Conservation (phyloP, 768 basidiomycete species). For the Panaeolus cyanescens region DNA sequence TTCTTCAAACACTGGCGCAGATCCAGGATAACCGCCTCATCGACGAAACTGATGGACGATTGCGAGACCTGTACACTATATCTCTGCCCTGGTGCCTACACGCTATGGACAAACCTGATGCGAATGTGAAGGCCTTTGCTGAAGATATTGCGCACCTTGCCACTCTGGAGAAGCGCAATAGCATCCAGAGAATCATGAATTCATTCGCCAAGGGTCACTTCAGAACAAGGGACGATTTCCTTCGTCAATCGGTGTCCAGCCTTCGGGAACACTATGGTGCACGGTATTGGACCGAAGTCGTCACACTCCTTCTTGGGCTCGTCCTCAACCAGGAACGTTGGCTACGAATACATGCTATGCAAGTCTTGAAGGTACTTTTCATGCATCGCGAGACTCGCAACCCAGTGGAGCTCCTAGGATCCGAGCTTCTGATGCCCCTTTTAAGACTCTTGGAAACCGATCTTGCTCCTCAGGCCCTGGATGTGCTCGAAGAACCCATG, state of each 20-base stretch:
- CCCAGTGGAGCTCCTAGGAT: slow-evolving; percentile 73
- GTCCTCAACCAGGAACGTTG: slow-evolving; percentile 82
- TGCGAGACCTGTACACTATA: slow-evolving; percentile 81
- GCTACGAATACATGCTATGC: slow-evolving; percentile 82
- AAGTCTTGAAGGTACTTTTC: slow-evolving; percentile 86
- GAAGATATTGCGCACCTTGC: slow-evolving; percentile 74
- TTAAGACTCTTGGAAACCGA: slow-evolving; percentile 88
- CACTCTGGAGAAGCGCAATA: slow-evolving; percentile 67
- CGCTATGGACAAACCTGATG: slow-evolving; percentile 71
- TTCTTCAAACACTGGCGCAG: slow-evolving; percentile 64
- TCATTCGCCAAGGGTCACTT: slow-evolving; percentile 88
- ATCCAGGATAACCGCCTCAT: slow-evolving; percentile 66
- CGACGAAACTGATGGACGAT: slow-evolving; percentile 67
- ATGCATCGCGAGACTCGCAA: slow-evolving; percentile 81
- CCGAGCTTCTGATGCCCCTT: slow-evolving; percentile 89
- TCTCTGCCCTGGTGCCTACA: slow-evolving; percentile 89
- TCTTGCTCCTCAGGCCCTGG: slow-evolving; percentile 81
- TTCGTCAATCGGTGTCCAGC: slow-evolving; percentile 84
- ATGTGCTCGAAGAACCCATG: slow-evolving; percentile 92
- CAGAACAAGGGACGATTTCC: slow-evolving; percentile 90
- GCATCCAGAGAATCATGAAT: slow-evolving; percentile 85
- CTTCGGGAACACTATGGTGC: slow-evolving; percentile 83
- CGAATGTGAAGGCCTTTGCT: slow-evolving; percentile 68
- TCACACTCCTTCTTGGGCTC: slow-evolving; percentile 83
- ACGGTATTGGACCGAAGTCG: slow-evolving; percentile 77